Base-by-base conservation (phyloP, 169 alveolate genomes). In the Plasmodium berghei region DNA sequence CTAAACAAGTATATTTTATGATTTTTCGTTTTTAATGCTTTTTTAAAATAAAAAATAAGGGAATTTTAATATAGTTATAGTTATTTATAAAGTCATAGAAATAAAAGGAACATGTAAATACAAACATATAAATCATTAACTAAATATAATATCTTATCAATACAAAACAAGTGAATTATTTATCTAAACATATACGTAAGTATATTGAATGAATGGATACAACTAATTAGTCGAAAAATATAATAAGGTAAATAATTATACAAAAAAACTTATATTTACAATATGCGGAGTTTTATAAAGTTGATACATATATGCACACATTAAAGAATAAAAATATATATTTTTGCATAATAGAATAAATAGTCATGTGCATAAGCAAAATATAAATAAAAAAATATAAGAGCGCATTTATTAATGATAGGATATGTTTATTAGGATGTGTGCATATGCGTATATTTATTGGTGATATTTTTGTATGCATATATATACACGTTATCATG, bases 281-380 rank as follows among this genome's bases (percentile, higher is more conserved):
- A 75, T 20, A 75, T 48, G 42, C 42, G 42, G 42, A 34, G 42
- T 52, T 52, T 40, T 63, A 66, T 26, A 59, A 10, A 70, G 42
- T 40, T 16, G 18, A 9, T 34, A 22, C 45, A 58, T 40, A 46
- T 59, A 73, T 59, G 14, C 16, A 55, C 45, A 58, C 24, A 34
- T 80, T 80, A 80, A 80, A 80, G 80, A 54, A 80, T 55, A 63
- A 45, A 64, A 67, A 55, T 59, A 74, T 22, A 26, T 63, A 22
- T 62, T 74, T 18, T 18, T 74, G 45, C 73, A 62, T 45, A 74
- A 80, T 56, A 67, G 73, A 4, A 12, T 64, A 16, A 59, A 61
- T 55, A 46, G 42, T 24, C 34, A 54, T 66, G 46, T 40, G 46
- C 49, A 61, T 54, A 40, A 28, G 28, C 40, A 80, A 77, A 80